These are phyloP conservation scores for Tulasnella sp. DNA, from an alignment of 768 basidiomycete species.

Conservation along the genomic window DNA sequence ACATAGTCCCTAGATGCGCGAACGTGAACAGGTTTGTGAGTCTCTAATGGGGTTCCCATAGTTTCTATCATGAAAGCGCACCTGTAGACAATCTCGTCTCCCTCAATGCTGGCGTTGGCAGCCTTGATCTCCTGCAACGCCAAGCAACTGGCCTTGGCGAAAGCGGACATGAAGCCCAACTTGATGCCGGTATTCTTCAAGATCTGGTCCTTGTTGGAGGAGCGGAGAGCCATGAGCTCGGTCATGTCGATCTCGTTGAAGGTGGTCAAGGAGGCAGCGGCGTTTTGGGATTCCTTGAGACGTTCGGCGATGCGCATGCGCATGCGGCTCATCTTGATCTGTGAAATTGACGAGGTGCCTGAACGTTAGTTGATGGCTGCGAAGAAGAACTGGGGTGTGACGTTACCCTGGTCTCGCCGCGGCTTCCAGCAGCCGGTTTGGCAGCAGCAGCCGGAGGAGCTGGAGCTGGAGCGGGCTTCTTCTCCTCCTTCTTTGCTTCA, in stretches of 20 bases:
- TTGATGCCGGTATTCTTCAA: slow-evolving; percentile 92
- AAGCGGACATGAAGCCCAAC: slow-evolving; percentile 97
- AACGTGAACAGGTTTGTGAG: slow-evolving; percentile 73
- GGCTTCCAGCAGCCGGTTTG: slow-evolving; percentile 47
- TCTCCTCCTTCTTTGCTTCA: slow-evolving; percentile 39
- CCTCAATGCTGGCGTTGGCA: slow-evolving; percentile 90
- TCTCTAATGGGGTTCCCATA: slow-evolving; percentile 37
- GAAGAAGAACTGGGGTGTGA: too few species aligned
- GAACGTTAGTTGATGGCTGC: too few species aligned
- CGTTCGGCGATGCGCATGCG: slow-evolving; percentile 94
- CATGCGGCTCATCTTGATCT: slow-evolving; percentile 99
- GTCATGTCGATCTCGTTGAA: slow-evolving; percentile 99
- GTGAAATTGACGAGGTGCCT: too few species aligned
- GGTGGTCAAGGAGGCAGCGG: slow-evolving; percentile 92
- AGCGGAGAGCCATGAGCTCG: slow-evolving; percentile 85
- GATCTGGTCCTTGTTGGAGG: slow-evolving; percentile 87
- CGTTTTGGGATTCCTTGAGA: slow-evolving; percentile 96
- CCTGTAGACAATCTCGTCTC: slow-evolving; percentile 43
- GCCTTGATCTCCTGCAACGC: slow-evolving; percentile 88
- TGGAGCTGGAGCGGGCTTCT: slow-evolving; percentile 36
- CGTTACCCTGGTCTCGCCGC: slow-evolving; percentile 77
- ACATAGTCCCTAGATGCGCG: slow-evolving; percentile 62
- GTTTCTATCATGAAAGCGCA: background rate
- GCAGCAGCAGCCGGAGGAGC: slow-evolving; percentile 29
- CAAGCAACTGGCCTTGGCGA: slow-evolving; percentile 78